Base-by-base conservation (phyloP, 495 filamentous ascomycete species). In the Friedmanniomyces simplex region DNA sequence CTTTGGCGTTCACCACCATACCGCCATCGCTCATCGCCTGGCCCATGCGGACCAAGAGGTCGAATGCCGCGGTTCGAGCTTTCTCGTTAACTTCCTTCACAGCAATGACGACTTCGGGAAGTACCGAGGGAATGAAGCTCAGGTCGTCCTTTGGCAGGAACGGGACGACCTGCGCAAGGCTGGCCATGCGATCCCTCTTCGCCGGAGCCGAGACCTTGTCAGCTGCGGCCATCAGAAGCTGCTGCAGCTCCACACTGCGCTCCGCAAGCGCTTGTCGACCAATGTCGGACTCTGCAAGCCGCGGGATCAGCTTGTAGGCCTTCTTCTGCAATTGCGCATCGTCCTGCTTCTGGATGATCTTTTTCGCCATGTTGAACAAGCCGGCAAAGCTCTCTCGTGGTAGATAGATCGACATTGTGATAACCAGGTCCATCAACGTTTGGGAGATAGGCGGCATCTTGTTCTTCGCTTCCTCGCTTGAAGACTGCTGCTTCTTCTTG, bases 321-420 rank as follows among this genome's bases (percentile, higher is more conserved):
- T 98, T 98, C 80, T 98, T 98, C 69, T 97, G 89, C n/a, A 98
- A 76, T 66, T 96, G 91, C 25, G 93, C 86, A 60, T 97, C 94
- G 34, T 83, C 77, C 48, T 80, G 72, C 61, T 82, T 84, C 62
- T 84, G 81, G 54, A 97, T 79, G 50, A 96, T 84, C 13, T 85
- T 75, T 0, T 88, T 77, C 5, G 91, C 87, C 58, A 96, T 87
- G 56, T 77, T 79, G 72, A 97, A 96, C 2, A 98, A 80, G 22
- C 79, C 76, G 32, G 78, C 73, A 62, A 93, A 95, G 69, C 87
- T 89, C 41, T 86, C 79, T 14, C 87, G 77, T 2, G 94, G 90
- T 21, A 98, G 79, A 66, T 98, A 94, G 26, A 89, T 85, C 5
- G 94, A 91, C 72, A 97, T 89, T 14, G 93, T 90, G 64, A 97